These are phyloP conservation scores for Priceomyces fermenticarens DNA, from an alignment of 805 yeast species.

Conservation along the genomic window DNA sequence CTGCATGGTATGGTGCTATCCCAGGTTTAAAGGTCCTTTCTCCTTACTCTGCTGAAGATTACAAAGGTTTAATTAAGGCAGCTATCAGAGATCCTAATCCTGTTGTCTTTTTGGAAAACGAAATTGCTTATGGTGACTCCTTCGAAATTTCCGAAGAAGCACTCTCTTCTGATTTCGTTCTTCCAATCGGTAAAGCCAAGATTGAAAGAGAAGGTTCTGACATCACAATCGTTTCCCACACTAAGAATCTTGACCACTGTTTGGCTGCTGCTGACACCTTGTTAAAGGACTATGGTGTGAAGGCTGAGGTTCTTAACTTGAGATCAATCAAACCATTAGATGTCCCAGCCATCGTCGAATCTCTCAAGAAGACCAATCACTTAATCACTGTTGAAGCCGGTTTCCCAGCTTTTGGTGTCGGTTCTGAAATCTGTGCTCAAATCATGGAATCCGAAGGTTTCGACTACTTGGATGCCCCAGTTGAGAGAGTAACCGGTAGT, in stretches of 20 bases:
- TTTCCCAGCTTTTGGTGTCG: slow-evolving; percentile 98
- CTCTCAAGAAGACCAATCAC: slow-evolving; percentile 96
- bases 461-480: slow-evolving; percentile 97
- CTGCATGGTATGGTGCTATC: slow-evolving; percentile 97
- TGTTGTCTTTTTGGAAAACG: slow-evolving; percentile 93
- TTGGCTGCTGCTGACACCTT: slow-evolving; percentile 87
- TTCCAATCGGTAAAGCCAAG: slow-evolving; percentile 96
- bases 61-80: slow-evolving; percentile 92
- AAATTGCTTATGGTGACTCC: slow-evolving; percentile 87
- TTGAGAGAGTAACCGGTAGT: slow-evolving; percentile 98
- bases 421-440: slow-evolving; percentile 97
- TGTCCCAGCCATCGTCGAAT: slow-evolving; percentile 74
- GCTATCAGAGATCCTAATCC: slow-evolving; percentile 99
- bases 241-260: slow-evolving; percentile 85
- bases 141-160: slow-evolving; percentile 90
- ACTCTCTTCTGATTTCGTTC: slow-evolving; percentile 78
- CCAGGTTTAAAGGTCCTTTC: slow-evolving; percentile 97
- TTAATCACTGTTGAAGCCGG: slow-evolving; percentile 95
- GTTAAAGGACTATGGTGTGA: slow-evolving; percentile 79
- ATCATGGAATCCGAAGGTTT: slow-evolving; percentile 98
- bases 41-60: slow-evolving; percentile 94
- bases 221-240: slow-evolving; percentile 83
- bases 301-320: slow-evolving; percentile 91
- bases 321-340: slow-evolving; percentile 98
- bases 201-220: slow-evolving; percentile 92